These are phyloP conservation scores for Phanerodontia chrysosporium DNA, from an alignment of 768 basidiomycete species.

Conservation along the genomic window DNA sequence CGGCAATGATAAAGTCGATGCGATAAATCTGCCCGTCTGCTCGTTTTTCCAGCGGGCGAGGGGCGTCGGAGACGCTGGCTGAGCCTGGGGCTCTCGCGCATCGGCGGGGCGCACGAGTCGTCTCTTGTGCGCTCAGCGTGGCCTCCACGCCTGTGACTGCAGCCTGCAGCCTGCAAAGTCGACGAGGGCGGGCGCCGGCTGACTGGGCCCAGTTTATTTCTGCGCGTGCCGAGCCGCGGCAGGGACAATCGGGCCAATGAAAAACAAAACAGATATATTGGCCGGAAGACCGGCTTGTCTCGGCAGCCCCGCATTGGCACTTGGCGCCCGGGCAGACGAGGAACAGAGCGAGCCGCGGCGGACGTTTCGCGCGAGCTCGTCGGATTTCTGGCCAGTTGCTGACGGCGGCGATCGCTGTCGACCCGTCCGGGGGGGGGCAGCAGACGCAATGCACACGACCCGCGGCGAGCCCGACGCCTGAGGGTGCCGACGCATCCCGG, in stretches of 20 bases:
- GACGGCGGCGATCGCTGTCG: background rate
- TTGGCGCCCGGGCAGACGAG: background rate
- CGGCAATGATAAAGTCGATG: background rate
- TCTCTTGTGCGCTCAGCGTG: too few relatives aligned
- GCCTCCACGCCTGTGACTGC: too few relatives aligned
- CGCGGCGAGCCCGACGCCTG: background rate
- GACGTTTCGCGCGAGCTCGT: background rate
- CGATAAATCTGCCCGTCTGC: background rate
- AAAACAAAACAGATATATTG: too few relatives aligned
- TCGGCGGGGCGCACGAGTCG: too few relatives aligned
- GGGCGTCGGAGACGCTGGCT: too few relatives aligned
- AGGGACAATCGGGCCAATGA: too few relatives aligned
- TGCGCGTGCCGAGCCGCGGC: constrained; percentile 2
- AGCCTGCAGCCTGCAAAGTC: background rate
- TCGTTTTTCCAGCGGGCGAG: background rate
- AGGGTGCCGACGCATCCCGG: background rate
- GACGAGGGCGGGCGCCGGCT: too few relatives aligned
- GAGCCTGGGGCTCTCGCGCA: too few relatives aligned
- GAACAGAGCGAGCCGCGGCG: background rate
- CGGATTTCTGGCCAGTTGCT: background rate
- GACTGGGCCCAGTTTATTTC: too few relatives aligned
- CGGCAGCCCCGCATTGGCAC: background rate
- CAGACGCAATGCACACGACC: background rate
- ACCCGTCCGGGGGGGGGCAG: background rate
- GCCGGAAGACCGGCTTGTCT: too few relatives aligned